Conservation (phyloP, 768 basidiomycete species). For the Tephrocybe sp. region DNA sequence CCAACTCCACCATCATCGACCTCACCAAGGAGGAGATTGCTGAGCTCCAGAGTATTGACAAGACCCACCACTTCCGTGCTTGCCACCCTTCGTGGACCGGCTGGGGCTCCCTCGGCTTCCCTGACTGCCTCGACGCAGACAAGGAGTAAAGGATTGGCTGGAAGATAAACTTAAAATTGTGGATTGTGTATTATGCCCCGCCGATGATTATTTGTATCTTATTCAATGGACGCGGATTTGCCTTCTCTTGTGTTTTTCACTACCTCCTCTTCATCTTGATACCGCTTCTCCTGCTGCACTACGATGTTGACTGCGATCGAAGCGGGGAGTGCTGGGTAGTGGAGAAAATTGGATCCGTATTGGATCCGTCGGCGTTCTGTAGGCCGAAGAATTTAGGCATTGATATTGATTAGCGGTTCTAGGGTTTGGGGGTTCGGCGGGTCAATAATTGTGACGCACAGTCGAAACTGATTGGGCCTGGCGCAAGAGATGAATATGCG, state of each 20-base stretch:
- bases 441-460: no score
- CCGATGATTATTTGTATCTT: neutral
- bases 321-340: no score
- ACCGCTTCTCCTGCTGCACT: no score
- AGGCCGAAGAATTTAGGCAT: neutral
- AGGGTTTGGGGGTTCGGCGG: neutral
- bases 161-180: neutral
- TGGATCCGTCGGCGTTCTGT: neutral
- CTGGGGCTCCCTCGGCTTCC: conserved; percentile 19
- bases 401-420: no score
- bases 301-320: no score
- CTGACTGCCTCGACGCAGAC: conserved; percentile 19
- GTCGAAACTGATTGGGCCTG: neutral
- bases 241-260: no score
- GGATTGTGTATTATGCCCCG: neutral
- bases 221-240: no score
- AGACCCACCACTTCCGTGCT: conserved; percentile 62
- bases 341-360: neutral
- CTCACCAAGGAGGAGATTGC: conserved; percentile 60
- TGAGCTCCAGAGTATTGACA: conserved; percentile 58
- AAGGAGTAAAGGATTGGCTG: conserved; percentile 5
- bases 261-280: no score
- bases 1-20: conserved; percentile 61
- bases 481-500: neutral
- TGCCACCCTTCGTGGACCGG: conserved; percentile 51